Evolutionary conservation across 768 basidiomycete species (phyloP), one percentile per base, ranked within the genome.

Genomic region (Serendipita sp.): DNA sequence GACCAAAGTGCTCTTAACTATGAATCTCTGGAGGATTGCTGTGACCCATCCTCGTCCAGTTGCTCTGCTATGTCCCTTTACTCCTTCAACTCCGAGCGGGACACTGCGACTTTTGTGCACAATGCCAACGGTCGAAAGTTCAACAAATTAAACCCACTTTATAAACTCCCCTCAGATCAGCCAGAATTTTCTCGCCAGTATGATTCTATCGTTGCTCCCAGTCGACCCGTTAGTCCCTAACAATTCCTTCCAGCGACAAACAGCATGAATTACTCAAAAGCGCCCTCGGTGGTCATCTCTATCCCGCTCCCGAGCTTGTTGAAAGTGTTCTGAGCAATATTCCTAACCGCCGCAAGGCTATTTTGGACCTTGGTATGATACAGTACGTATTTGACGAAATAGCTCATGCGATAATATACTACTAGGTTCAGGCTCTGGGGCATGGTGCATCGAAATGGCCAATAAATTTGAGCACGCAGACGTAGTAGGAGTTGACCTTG

Each of bases 341-440:
- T 10, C n/a, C 30, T 34, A 8, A 37, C 30, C 30, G 35, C 10
- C 28, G 5, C 10, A 28, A n/a, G 8, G 28, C 56, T 3, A 60
- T 60, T n/a, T 35, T 60, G 18, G 56, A 60, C 56, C 56, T 60
- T n/a, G 56, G 56, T 60, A 51, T 8, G 56, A 60, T 4, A 8
- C n/a, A 60, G 4, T 13, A 5, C 13, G 41, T 41, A 7, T 13
- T 13, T 11, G 32, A 10, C 37, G 10, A 35, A 11, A 16, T 54
- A 24, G 56, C 24, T 28, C 35, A 28, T 11, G 16, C 10, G 11
- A 35, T 32, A n/a, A 60, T 60, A 11, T n/a, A 10, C 7, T 7
- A 28, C 35, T 60, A 60, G 56, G 56, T 24, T 11, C 56, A n/a
- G 56, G 56, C 10, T 60, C 56, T n/a, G 56, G 56, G 13, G 16